Percentiles rank a stretch among this genome's conserved stretches.
phyloP scores from a whole-genome alignment of 495 filamentous ascomycete species.

The Parmelia sp. region DNA sequence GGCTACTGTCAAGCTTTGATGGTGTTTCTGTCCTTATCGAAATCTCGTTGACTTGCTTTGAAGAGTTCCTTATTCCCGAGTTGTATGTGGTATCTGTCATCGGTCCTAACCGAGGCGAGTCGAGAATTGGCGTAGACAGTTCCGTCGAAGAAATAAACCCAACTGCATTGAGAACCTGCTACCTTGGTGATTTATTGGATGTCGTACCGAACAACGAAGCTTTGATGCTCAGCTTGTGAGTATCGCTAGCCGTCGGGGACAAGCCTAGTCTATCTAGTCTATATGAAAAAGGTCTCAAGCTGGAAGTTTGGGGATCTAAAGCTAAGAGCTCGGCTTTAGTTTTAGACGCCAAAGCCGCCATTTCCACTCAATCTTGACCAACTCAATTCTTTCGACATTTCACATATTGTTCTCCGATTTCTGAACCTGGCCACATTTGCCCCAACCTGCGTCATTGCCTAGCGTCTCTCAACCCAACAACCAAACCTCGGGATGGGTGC shows the following conservation, averaged over 20 bases:
- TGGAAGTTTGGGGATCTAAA: background rate
- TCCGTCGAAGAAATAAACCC: slow-evolving; percentile 13
- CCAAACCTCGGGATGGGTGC: background rate
- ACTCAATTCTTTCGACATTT: too few species aligned
- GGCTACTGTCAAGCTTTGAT: background rate
- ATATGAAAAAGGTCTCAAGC: background rate
- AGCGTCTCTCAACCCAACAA: background rate
- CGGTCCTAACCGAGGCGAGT: background rate
- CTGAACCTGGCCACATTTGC: background rate
- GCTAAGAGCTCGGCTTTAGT: background rate
- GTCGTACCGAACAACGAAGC: background rate
- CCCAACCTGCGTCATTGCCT: too few species aligned
- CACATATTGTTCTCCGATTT: too few species aligned
- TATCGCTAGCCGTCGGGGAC: background rate
- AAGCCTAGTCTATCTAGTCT: background rate
- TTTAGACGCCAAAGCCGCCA: background rate
- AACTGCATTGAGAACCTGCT: slow-evolving; percentile 3
- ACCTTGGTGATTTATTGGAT: background rate
- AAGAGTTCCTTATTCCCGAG: background rate
- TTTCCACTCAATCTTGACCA: background rate
- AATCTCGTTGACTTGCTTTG: background rate
- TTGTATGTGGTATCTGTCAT: background rate
- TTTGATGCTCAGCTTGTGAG: background rate
- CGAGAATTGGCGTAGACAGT: background rate
- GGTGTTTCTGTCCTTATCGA: background rate